A percentile compares a stretch with the other conserved stretches of the same genome.
Evolutionary conservation across 139 green algal species (phyloP).

Genomic region (Volvox africanus): DNA sequence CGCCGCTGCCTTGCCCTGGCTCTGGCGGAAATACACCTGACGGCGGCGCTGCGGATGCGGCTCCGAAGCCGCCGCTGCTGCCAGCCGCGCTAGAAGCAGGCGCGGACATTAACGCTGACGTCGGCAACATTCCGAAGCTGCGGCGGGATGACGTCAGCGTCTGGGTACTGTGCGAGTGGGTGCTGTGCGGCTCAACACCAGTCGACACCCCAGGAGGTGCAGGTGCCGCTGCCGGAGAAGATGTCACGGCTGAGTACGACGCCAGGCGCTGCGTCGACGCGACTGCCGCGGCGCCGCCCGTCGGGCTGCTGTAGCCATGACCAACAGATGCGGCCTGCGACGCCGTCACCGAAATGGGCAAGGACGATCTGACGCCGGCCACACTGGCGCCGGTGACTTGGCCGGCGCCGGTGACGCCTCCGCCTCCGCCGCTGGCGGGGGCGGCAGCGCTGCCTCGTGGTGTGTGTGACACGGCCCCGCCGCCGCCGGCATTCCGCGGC

Average conservation of each 20-base stretch:
- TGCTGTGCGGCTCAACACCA: background rate
- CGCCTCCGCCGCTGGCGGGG: background rate
- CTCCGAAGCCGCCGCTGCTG: background rate
- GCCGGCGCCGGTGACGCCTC: background rate
- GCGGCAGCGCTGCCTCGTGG: background rate
- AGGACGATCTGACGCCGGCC: background rate
- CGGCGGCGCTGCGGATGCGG: background rate
- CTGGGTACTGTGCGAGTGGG: background rate
- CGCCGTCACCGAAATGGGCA: background rate
- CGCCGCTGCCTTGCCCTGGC: background rate
- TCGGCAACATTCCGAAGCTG: background rate
- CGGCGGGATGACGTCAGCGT: background rate
- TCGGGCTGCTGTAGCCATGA: background rate
- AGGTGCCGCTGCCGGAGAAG: background rate
- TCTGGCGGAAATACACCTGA: background rate
- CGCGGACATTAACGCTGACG: background rate
- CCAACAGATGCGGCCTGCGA: background rate
- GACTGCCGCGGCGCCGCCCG: background rate
- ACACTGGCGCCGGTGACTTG: background rate
- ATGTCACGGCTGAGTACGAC: background rate
- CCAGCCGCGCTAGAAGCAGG: background rate
- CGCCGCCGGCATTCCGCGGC: background rate
- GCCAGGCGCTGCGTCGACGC: background rate
- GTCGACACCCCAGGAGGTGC: background rate
- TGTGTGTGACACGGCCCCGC: background rate